Evolutionary conservation across 768 basidiomycete species (phyloP).

Genomic region (Lactarius tabidus): DNA sequence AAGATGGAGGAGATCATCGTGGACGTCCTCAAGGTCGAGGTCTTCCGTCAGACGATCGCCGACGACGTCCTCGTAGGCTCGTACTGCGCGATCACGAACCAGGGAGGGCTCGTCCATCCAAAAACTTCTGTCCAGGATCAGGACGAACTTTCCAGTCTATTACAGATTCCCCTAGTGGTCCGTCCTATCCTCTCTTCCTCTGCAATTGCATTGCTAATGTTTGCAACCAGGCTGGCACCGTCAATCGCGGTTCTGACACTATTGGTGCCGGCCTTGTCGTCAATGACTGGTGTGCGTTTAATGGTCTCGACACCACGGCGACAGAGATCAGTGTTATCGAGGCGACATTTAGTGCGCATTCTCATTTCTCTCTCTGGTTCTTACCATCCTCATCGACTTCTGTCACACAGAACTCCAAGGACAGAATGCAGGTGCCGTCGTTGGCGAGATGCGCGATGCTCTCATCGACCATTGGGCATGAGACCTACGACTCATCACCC

Average conservation of each 20-base stretch:
- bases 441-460: constrained; percentile 57
- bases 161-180: constrained; percentile 94
- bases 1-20: constrained; percentile 99
- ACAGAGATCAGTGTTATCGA: constrained; percentile 99
- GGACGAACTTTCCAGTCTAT: constrained; percentile 89
- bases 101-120: constrained; percentile 96
- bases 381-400: constrained; percentile 1
- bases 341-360: constrained; percentile 85
- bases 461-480: constrained; percentile 83
- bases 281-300: constrained; percentile 99
- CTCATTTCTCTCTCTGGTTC: neutral
- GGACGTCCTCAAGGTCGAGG: constrained; percentile 97
- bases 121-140: constrained; percentile 97
- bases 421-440: constrained; percentile 49
- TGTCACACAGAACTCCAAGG: constrained; percentile 49
- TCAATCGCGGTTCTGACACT: constrained; percentile 97
- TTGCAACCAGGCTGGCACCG: constrained; percentile 78
- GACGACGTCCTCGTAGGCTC: constrained; percentile 96
- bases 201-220: neutral
- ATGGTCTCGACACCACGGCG: constrained; percentile 98
- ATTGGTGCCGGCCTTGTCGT: constrained; percentile 97
- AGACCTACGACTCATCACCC: constrained; percentile 13
- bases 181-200: constrained; percentile 33
- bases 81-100: constrained; percentile 93
- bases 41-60: constrained; percentile 96